Evolutionary conservation across 371 early-diverging fungal species (phyloP).

Genomic region (Batrachochytrium dendrobatidis): DNA sequence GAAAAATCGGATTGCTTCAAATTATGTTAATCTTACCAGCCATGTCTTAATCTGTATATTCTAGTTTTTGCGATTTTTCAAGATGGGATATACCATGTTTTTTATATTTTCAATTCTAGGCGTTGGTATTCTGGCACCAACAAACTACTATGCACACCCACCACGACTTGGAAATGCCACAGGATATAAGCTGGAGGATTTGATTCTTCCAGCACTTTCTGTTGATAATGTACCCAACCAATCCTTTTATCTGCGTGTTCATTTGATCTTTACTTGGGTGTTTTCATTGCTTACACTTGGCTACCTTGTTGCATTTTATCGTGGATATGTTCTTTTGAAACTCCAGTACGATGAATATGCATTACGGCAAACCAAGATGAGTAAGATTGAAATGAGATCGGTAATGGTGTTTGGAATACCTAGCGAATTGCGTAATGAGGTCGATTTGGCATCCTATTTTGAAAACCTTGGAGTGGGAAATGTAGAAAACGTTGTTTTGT

Average conservation of each 20-base stretch:
- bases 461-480: slow-evolving; percentile 35
- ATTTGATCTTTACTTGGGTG: slow-evolving; percentile 33
- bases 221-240: slow-evolving; percentile 39
- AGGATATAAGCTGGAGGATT: slow-evolving; percentile 17
- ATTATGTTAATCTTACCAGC: background rate
- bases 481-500: slow-evolving; percentile 42
- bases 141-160: slow-evolving; percentile 33
- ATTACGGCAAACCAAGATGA: slow-evolving; percentile 29
- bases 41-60: background rate
- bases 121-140: slow-evolving; percentile 25
- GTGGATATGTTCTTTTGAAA: slow-evolving; percentile 30
- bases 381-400: slow-evolving; percentile 39
- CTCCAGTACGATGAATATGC: slow-evolving; percentile 31
- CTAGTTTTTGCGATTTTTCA: slow-evolving; percentile 38
- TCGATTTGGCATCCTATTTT: slow-evolving; percentile 37
- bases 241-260: slow-evolving; percentile 26
- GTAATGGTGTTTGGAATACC: slow-evolving; percentile 42
- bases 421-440: slow-evolving; percentile 35
- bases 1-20: background rate
- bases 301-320: slow-evolving; percentile 24
- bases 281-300: slow-evolving; percentile 23
- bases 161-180: slow-evolving; percentile 9
- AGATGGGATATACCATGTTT: slow-evolving; percentile 29
- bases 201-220: slow-evolving; percentile 20
- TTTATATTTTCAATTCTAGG: slow-evolving; percentile 31